Evolutionary conservation across 139 green algal genomes (phyloP), one percentile per base, ranked within the genome.

Genomic region (Chlorella vulgaris): DNA sequence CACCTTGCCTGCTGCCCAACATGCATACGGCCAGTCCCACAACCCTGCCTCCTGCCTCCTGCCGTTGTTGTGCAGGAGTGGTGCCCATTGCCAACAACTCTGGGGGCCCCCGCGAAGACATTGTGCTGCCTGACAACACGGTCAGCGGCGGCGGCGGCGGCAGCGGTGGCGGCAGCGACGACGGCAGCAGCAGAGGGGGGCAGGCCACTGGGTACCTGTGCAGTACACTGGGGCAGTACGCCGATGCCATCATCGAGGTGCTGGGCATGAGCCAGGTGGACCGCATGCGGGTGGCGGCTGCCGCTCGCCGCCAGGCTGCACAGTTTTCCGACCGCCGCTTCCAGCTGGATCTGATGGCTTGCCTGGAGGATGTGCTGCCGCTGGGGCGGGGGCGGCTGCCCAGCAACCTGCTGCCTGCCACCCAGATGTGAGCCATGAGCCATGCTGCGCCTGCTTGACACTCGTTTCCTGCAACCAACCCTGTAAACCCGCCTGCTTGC

Each of bases 71-170:
- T 71, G 58, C 86, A 86, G 95, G 95, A 1, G 89, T 92, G 13
- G 89, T 98, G 24, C 92, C 95, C 33, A 95, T 98, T 39, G 96
- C 92, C 21, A 91, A 99, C 84, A 88, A 94, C 76, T 98, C 94
- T 33, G 96, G 88, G 19, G 92, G 93, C 0, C 93, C 93, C 4
- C 47, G 43, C 0, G 70, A 81, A 51, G 93, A 96, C 87, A 96
- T 97, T 36, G 86, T 97, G 33, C 73, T 88, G 74, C 74, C 84
- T 7, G 83, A 87, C 65, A 21, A 50, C 13, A 7, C 28, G 43
- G 18, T n/a, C n/a, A 26, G 33, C 50, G 26, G 39, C 73, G 29
- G 62, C 19, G 63, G 58, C 29, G 70, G 35, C 35, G 55, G 28
- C 35, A 21, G 29, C 40, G 28, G 42, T 40, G 29, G 43, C 26